phyloP scores from a whole-genome alignment of 495 filamentous ascomycete genomes.

The Thozetella sp. region DNA sequence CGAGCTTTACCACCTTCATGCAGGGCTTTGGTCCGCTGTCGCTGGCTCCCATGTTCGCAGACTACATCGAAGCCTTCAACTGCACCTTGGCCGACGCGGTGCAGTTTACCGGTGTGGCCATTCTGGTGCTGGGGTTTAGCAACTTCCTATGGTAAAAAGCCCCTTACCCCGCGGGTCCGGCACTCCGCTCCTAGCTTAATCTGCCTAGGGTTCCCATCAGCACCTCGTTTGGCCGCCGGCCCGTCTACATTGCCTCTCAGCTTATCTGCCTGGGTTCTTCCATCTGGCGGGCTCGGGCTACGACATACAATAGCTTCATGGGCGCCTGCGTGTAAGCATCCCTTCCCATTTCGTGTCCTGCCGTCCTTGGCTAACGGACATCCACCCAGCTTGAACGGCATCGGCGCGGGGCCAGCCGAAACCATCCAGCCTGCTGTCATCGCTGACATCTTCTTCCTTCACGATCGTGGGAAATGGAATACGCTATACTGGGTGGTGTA shows the following conservation, averaged over 20 bases:
- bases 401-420: not conserved
- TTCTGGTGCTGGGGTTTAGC: not conserved
- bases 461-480: not conserved
- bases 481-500: not conserved
- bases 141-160: not conserved
- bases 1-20: not conserved
- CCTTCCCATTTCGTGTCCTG: too few species aligned
- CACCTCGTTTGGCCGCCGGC: not conserved
- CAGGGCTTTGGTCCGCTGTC: not conserved
- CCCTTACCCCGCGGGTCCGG: too few species aligned
- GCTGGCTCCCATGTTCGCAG: not conserved
- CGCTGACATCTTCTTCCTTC: not conserved
- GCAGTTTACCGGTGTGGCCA: not conserved
- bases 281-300: not conserved
- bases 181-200: too few species aligned
- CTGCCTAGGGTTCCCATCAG: not conserved
- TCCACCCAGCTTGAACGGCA: not conserved
- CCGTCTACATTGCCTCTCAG: not conserved
- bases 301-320: not conserved
- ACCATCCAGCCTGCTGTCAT: not conserved
- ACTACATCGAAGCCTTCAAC: not conserved
- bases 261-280: not conserved
- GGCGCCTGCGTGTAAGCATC: not conserved
- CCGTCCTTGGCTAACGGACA: too few species aligned
- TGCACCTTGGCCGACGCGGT: not conserved